phyloP scores from a whole-genome alignment of 2,329 filamentous ascomycete genomes.

The Botrytis elliptica region DNA sequence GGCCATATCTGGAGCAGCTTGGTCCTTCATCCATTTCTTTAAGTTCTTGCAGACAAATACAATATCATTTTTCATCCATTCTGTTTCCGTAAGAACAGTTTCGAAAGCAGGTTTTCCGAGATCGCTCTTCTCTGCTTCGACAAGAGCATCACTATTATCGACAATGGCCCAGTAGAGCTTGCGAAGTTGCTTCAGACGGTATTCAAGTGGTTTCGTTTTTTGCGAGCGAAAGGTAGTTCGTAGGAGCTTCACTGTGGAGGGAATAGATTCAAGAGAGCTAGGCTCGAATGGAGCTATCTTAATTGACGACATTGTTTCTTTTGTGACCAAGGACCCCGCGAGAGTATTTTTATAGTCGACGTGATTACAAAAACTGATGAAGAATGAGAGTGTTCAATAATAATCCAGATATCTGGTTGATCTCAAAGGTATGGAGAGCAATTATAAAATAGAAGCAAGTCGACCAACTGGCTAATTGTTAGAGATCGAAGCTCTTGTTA shows the following conservation, averaged over 20 bases:
- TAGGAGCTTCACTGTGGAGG: constrained; percentile 56
- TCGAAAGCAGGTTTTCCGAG: constrained; percentile 77
- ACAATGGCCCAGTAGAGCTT: constrained; percentile 92
- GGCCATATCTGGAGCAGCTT: constrained; percentile 68
- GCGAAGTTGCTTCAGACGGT: constrained; percentile 80
- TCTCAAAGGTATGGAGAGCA: neutral
- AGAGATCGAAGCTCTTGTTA: neutral
- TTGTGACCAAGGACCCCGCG: neutral
- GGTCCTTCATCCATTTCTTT: constrained; percentile 79
- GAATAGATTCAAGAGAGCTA: constrained; percentile 67
- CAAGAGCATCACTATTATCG: constrained; percentile 71
- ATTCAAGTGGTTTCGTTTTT: constrained; percentile 79
- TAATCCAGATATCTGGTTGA: neutral
- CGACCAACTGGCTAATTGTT: neutral
- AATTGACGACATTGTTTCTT: constrained; percentile 20
- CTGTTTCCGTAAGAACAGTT: constrained; percentile 69
- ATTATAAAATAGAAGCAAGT: neutral
- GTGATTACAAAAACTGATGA: neutral
- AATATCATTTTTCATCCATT: constrained; percentile 79
- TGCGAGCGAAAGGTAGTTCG: constrained; percentile 72
- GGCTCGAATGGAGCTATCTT: constrained; percentile 49
- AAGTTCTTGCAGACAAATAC: constrained; percentile 75
- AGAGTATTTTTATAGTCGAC: no score
- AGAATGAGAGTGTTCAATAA: neutral
- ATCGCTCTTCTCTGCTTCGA: constrained; percentile 74